Evolutionary conservation across 176 grass and related monocot species (phyloP).

Genomic region (Panicum miliaceum): DNA sequence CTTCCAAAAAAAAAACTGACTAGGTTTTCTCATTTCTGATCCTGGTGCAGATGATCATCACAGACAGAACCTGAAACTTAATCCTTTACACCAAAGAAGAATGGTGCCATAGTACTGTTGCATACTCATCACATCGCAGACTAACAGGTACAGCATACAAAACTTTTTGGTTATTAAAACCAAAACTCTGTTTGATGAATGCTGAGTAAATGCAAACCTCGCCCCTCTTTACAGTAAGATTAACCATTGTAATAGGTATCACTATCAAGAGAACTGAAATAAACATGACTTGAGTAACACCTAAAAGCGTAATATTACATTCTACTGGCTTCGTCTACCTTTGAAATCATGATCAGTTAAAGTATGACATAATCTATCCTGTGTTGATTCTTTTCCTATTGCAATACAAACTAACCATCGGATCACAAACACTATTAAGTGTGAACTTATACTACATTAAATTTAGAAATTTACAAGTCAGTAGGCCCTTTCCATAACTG

Average conservation of each 20-base stretch:
- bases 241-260: background rate
- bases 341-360: slow-evolving; percentile 13
- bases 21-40: background rate
- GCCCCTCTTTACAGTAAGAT: background rate
- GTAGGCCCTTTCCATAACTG: background rate
- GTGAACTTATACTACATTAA: slow-evolving; percentile 4
- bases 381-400: background rate
- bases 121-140: background rate
- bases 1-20: background rate
- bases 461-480: background rate
- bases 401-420: background rate
- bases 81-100: background rate
- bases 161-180: background rate
- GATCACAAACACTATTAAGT: background rate
- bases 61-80: background rate
- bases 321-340: background rate
- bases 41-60: background rate
- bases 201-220: background rate
- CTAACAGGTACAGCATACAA: background rate
- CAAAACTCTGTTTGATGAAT: background rate
- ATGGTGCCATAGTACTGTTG: background rate
- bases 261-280: background rate
- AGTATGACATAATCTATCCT: slow-evolving; percentile 2
- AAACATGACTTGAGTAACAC: slow-evolving; percentile 7
- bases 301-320: background rate